These are phyloP conservation scores for Coemansia asiatica DNA, from an alignment of 192 early-diverging fungal species.

Conservation along the genomic window DNA sequence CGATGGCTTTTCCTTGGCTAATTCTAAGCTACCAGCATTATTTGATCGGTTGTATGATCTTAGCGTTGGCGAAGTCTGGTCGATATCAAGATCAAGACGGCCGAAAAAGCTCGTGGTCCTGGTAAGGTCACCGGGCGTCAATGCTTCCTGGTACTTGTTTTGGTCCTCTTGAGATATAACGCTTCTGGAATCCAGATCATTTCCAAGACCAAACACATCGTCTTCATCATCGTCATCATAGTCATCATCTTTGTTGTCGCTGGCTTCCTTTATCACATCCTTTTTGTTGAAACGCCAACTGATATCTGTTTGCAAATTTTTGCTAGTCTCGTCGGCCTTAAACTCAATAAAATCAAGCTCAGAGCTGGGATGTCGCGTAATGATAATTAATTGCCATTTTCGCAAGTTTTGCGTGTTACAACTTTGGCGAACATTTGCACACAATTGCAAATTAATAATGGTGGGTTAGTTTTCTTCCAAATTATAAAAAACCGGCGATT, in stretches of 20 bases:
- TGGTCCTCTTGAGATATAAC: slow-evolving; percentile 5
- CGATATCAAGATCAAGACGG: not conserved
- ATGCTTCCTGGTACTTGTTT: not conserved
- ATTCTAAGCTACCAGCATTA: not conserved
- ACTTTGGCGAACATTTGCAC: too few species aligned
- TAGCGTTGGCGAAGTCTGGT: too few species aligned
- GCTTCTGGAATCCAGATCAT: slow-evolving; percentile 1
- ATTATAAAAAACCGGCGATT: too few species aligned
- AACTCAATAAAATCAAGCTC: slow-evolving; percentile 5
- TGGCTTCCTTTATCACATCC: too few species aligned
- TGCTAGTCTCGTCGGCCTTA: slow-evolving; percentile 1
- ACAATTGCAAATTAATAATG: too few species aligned
- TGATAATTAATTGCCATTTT: too few species aligned
- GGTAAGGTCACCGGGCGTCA: not conserved
- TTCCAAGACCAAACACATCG: slow-evolving; percentile 3
- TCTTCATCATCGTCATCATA: slow-evolving; percentile 23
- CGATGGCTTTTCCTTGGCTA: not conserved
- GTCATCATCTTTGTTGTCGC: too few species aligned
- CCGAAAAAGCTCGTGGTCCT: not conserved
- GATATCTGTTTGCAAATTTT: not conserved
- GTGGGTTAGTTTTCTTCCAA: too few species aligned
- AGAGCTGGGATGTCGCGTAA: not conserved
- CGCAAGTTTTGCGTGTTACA: too few species aligned
- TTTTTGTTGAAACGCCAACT: too few species aligned
- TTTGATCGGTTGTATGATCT: too few species aligned